These are phyloP conservation scores for Effrenium voratum DNA, from an alignment of 73 alveolate species.

Conservation along the genomic window DNA sequence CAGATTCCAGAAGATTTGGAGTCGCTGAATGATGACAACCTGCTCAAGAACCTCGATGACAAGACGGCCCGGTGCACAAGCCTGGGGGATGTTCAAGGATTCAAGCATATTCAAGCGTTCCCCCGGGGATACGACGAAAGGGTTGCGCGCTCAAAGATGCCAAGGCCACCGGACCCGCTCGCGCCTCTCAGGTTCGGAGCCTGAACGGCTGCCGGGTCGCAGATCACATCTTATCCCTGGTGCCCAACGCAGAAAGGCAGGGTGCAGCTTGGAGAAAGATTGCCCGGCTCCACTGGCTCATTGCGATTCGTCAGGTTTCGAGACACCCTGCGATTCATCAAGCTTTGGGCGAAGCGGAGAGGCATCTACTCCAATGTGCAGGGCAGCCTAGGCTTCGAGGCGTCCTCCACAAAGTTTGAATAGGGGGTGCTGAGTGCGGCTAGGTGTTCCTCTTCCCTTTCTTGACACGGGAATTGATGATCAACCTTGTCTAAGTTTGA, in stretches of 20 bases:
- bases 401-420: neutral
- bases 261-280: constrained; percentile 97
- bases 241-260: constrained; percentile 97
- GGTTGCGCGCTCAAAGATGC: neutral
- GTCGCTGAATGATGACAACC: constrained; percentile 97
- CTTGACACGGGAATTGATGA: too few relatives aligned
- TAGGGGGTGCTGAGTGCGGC: neutral
- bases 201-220: constrained; percentile 99
- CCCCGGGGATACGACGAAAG: neutral
- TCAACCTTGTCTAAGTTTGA: too few relatives aligned
- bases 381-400: constrained; percentile 80
- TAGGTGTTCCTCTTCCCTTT: too few relatives aligned
- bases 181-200: constrained; percentile 94
- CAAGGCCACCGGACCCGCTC: neutral
- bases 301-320: constrained; percentile 64
- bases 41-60: constrained; percentile 94
- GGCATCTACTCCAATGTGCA: constrained; percentile 98
- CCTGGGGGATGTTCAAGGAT: neutral
- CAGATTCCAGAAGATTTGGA: constrained; percentile 96
- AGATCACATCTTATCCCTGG: constrained; percentile 96
- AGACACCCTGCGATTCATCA: constrained; percentile 97
- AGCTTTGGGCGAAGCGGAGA: constrained; percentile 99
- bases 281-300: neutral
- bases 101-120: neutral
- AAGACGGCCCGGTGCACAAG: constrained; percentile 20